These are phyloP conservation scores for Lyophyllum atratum DNA, from an alignment of 768 basidiomycete genomes.

Conservation along the genomic window DNA sequence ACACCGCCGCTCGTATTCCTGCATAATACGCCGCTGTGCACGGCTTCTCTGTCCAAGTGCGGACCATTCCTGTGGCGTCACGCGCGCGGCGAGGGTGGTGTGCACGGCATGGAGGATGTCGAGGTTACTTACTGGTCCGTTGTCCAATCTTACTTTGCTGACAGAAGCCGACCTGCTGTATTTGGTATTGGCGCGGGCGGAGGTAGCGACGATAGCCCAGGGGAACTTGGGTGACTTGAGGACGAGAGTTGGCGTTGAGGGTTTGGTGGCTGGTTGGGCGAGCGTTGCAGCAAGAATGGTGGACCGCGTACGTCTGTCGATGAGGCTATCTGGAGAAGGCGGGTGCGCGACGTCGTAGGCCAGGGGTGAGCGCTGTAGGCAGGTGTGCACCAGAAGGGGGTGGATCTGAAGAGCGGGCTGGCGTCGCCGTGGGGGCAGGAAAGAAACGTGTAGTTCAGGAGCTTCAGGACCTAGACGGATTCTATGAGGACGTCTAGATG, in stretches of 20 bases:
- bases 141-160: background rate
- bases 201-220: slow-evolving; percentile 11
- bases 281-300: slow-evolving; percentile 1
- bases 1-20: slow-evolving; percentile 66
- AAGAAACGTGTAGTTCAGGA: slow-evolving; percentile 2
- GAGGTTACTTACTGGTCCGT: slow-evolving; percentile 52
- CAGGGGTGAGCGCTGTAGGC: background rate
- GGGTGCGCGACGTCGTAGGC: slow-evolving; percentile 13
- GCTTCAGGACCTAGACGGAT: background rate
- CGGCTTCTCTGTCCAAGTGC: slow-evolving; percentile 55
- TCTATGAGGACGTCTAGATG: slow-evolving; percentile 8
- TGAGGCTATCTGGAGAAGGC: slow-evolving; percentile 2
- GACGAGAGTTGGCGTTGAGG: slow-evolving; percentile 2
- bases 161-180: background rate
- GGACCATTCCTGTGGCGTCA: slow-evolving; percentile 69
- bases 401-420: slow-evolving; percentile 3
- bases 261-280: slow-evolving; percentile 13
- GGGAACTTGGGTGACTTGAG: slow-evolving; percentile 12
- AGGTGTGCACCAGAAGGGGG: slow-evolving; percentile 6
- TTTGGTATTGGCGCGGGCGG: background rate
- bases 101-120: slow-evolving; percentile 66
- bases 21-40: slow-evolving; percentile 58
- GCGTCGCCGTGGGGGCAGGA: slow-evolving; percentile 9
- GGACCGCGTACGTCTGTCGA: slow-evolving; percentile 1
- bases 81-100: slow-evolving; percentile 51